Percentiles rank a stretch among this genome's conserved stretches.
Conservation (phyloP, 2,329 filamentous ascomycete species). For the Macrophomina pseudophaseolina region DNA sequence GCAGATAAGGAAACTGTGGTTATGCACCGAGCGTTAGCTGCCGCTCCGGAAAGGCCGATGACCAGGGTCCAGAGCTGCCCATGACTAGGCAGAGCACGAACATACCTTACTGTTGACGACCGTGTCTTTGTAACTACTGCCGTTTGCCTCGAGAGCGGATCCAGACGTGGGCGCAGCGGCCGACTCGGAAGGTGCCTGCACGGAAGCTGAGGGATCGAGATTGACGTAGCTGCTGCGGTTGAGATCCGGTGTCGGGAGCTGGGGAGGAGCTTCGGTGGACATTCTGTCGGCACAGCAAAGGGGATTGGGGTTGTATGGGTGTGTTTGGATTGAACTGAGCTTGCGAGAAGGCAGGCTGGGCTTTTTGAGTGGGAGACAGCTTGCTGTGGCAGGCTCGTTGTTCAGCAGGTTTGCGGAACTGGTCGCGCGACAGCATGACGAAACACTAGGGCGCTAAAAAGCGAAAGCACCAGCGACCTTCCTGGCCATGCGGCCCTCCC, state of each 20-base stretch:
- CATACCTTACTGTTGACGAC: constrained; percentile 52
- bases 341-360: neutral
- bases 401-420: constrained; percentile 8
- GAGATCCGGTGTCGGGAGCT: constrained; percentile 28
- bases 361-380: constrained; percentile 8
- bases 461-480: constrained; percentile 8
- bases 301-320: neutral
- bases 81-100: constrained; percentile 35
- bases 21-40: constrained; percentile 41
- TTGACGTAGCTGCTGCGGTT: constrained; percentile 35
- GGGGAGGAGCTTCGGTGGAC: constrained; percentile 30
- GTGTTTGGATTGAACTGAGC: neutral
- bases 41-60: constrained; percentile 38
- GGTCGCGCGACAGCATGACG: constrained; percentile 27
- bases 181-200: constrained; percentile 18
- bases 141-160: constrained; percentile 25
- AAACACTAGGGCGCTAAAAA: constrained; percentile 24
- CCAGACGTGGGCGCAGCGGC: constrained; percentile 14
- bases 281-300: neutral
- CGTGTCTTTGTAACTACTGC: constrained; percentile 38
- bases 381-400: constrained; percentile 12
- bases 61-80: constrained; percentile 32
- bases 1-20: constrained; percentile 44
- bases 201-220: constrained; percentile 37
- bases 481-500: neutral